A percentile compares a stretch with the other conserved stretches of the same genome.
These are phyloP conservation scores for Senna siamea DNA, from an alignment of 306 rosid species.

Conservation along the genomic window DNA sequence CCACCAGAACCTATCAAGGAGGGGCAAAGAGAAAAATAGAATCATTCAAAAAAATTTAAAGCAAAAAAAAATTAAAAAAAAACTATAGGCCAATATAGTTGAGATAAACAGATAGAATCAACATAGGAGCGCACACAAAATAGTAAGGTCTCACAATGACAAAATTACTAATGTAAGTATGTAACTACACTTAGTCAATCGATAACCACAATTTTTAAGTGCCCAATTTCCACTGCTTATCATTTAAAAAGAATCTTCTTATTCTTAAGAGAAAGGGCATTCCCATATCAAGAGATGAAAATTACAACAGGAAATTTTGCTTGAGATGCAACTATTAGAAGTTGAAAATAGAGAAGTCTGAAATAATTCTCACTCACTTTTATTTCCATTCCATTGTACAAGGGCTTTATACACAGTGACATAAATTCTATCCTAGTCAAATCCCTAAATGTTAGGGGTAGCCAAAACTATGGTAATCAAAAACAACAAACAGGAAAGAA, in stretches of 20 bases:
- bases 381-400: no score
- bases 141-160: no score
- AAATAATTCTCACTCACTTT: no score
- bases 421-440: no score
- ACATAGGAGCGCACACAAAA: background rate
- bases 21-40: background rate
- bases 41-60: background rate
- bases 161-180: no score
- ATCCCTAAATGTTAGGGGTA: no score
- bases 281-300: background rate
- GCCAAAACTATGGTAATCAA: no score
- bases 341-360: no score
- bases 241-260: background rate
- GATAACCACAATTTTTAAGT: background rate
- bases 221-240: background rate
- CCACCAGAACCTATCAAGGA: slow-evolving; percentile 64
- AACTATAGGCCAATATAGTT: background rate
- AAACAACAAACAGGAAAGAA: no score
- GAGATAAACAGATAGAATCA: background rate
- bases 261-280: background rate
- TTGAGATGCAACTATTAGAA: background rate
- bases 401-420: no score
- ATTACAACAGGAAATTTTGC: background rate
- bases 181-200: background rate
- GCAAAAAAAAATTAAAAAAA: background rate